phyloP scores from a whole-genome alignment of 495 filamentous ascomycete genomes.

The Podospora comata region DNA sequence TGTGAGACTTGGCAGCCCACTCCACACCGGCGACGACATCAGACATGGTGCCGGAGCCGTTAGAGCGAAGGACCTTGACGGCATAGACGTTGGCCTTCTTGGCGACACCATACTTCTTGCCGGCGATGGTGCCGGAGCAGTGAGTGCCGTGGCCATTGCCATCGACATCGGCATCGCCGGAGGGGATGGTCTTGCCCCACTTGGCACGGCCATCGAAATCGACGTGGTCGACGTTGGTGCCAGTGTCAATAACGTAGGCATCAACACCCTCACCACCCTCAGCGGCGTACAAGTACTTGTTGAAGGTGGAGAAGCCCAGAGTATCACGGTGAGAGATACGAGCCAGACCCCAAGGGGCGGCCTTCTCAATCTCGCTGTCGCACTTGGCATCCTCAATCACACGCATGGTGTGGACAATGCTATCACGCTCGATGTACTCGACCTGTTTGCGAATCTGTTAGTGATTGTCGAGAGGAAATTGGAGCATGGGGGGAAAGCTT shows the following conservation, averaged over 20 bases:
- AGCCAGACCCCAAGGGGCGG: conserved; percentile 95
- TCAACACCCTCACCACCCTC: conserved; percentile 97
- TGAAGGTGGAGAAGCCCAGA: conserved; percentile 87
- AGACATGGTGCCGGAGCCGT: conserved; percentile 96
- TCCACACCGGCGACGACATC: conserved; percentile 99
- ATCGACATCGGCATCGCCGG: conserved; percentile 78
- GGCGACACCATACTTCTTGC: conserved; percentile 98
- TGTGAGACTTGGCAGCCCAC: conserved; percentile 79
- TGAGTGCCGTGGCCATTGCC: conserved; percentile 99
- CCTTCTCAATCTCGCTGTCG: conserved; percentile 66
- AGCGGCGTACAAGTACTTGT: conserved; percentile 92
- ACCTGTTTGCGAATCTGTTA: conserved; percentile 57
- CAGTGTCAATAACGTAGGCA: conserved; percentile 98
- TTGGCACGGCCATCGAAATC: conserved; percentile 94
- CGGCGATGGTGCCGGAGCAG: conserved; percentile 96
- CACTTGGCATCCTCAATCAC: conserved; percentile 33
- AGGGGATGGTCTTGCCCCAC: conserved; percentile 96
- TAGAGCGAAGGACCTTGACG: conserved; percentile 96
- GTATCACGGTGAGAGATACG: conserved; percentile 91
- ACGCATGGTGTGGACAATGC: conserved; percentile 75
- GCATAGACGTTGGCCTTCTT: conserved; percentile 97
- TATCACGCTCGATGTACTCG: conserved; percentile 94
- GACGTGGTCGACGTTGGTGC: conserved; percentile 87
- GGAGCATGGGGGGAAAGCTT: conserved; percentile 45
- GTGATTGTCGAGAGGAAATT: conserved; percentile 9